Conservation (phyloP, 2,329 filamentous ascomycete species). For the Nannizziopsis arthrosporioides region DNA sequence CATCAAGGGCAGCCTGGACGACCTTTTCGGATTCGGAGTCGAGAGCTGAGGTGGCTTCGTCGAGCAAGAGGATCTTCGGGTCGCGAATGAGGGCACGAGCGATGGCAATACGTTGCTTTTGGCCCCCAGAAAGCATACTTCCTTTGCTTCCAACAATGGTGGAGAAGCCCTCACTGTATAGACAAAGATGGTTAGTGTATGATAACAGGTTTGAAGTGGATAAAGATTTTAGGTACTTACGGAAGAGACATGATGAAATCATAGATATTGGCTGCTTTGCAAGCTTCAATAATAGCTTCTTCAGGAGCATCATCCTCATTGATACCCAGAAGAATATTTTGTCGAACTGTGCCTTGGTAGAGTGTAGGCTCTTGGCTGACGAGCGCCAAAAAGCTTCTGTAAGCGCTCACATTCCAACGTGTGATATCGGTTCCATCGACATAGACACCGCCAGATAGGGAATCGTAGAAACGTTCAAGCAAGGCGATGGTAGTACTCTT, state of each 20-base stretch:
- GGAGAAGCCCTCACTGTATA: slow-evolving; percentile 57
- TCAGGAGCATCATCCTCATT: slow-evolving; percentile 57
- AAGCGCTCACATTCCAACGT: slow-evolving; percentile 70
- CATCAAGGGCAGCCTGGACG: slow-evolving; percentile 61
- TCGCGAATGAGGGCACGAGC: slow-evolving; percentile 83
- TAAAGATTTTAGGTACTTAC: slow-evolving; percentile 29
- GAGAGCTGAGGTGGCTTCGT: slow-evolving; percentile 56
- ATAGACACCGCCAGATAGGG: slow-evolving; percentile 64
- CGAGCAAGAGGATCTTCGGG: slow-evolving; percentile 72
- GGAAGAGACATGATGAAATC: slow-evolving; percentile 76
- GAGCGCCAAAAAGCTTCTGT: slow-evolving; percentile 70
- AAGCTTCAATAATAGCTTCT: slow-evolving; percentile 61
- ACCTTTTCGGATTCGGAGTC: slow-evolving; percentile 42
- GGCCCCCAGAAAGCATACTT: slow-evolving; percentile 71
- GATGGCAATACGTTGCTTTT: slow-evolving; percentile 91
- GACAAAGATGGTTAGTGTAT: slow-evolving; percentile 16
- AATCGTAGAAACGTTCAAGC: slow-evolving; percentile 89
- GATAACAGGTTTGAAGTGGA: slow-evolving; percentile 10
- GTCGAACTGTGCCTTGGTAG: slow-evolving; percentile 81
- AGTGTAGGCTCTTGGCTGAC: slow-evolving; percentile 91
- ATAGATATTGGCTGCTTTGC: slow-evolving; percentile 83
- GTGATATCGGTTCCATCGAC: slow-evolving; percentile 77
- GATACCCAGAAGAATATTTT: slow-evolving; percentile 77
- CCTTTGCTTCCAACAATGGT: slow-evolving; percentile 83
- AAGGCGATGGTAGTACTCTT: slow-evolving; percentile 90